Conservation (phyloP, 352 stramenopile species). For the Nothophytophthora sp. region DNA sequence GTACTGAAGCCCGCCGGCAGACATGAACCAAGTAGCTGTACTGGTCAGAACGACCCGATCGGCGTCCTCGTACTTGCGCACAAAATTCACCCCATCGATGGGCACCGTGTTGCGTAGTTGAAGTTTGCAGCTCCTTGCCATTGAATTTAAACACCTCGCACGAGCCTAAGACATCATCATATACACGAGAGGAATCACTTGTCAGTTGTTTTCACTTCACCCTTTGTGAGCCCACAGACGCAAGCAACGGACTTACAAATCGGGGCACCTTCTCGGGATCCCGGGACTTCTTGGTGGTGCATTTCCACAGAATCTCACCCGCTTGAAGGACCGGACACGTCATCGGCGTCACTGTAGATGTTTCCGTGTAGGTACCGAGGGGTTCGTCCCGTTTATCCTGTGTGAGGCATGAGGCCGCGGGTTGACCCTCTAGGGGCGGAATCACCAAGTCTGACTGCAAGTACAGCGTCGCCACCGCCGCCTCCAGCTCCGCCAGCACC, state of each 20-base stretch:
- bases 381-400: constrained; percentile 5
- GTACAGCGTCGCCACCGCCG: constrained; percentile 1
- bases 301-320: constrained; percentile 18
- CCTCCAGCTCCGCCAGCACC: constrained; percentile 9
- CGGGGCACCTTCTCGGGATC: constrained; percentile 17
- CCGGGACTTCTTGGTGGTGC: constrained; percentile 6
- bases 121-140: constrained; percentile 19
- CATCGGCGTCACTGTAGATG: constrained; percentile 14
- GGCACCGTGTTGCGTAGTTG: constrained; percentile 7
- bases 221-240: too few species aligned
- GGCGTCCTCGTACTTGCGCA: constrained; percentile 11
- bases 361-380: constrained; percentile 17
- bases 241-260: constrained; percentile 6
- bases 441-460: constrained; percentile 10
- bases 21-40: constrained; percentile 13
- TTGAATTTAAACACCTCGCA: constrained; percentile 11
- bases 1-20: constrained; percentile 16
- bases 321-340: constrained; percentile 10
- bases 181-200: background rate
- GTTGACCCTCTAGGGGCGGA: background rate
- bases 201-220: too few species aligned
- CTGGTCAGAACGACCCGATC: constrained; percentile 20
- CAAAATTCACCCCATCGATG: constrained; percentile 21
- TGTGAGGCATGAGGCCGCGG: background rate
- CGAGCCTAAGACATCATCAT: constrained; percentile 1